Evolutionary conservation across 78 protist species (phyloP).

Genomic region (Dictyostelium capitatum): DNA sequence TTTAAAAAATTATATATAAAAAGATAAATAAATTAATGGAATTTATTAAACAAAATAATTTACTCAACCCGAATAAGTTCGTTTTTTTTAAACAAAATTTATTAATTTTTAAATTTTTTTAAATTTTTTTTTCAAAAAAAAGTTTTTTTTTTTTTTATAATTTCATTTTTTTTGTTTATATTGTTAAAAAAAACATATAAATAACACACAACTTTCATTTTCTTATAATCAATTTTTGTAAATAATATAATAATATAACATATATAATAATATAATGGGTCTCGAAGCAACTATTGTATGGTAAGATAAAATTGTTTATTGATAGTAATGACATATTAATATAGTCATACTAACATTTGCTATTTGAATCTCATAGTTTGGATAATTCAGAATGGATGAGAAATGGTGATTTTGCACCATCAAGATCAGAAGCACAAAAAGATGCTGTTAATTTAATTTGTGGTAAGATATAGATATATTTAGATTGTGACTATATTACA

Average conservation of each 20-base stretch:
- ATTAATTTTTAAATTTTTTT: background rate
- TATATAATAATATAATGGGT: conserved; percentile 38
- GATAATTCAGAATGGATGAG: conserved; percentile 96
- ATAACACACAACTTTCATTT: too few relatives aligned
- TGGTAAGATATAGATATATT: conserved; percentile 23
- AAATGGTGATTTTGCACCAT: conserved; percentile 93
- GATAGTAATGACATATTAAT: background rate
- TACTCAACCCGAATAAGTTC: too few relatives aligned
- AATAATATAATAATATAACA: background rate
- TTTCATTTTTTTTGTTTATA: background rate
- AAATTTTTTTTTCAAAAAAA: background rate
- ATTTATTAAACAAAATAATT: too few relatives aligned
- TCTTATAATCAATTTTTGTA: background rate
- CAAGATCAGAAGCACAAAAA: conserved; percentile 88
- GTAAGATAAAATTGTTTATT: conserved; percentile 2
- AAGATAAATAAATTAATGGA: too few relatives aligned
- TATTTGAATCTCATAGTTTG: conserved; percentile 35
- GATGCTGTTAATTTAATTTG: conserved; percentile 91
- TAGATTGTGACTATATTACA: background rate
- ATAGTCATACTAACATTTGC: background rate
- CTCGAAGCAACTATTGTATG: conserved; percentile 84
- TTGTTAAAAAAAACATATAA: background rate
- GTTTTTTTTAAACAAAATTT: background rate
- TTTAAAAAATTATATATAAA: too few relatives aligned
- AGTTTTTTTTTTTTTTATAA: background rate